Evolutionary conservation across 257 asterid genomes (phyloP), one percentile per base, ranked within the genome.

Genomic region (Gynochthodes officinalis): DNA sequence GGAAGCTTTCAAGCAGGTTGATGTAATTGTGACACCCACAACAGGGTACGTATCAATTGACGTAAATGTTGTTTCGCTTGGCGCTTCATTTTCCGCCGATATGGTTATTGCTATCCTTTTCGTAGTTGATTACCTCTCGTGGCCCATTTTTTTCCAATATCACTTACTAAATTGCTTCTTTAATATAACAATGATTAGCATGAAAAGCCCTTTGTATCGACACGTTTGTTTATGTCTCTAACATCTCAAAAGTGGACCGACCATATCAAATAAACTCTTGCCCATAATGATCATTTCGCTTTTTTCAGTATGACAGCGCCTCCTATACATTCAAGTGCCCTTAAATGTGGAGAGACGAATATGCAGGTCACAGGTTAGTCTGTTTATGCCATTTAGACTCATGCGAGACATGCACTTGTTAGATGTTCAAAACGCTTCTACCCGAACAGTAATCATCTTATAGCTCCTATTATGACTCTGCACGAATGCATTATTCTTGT

Each of bases 21-120:
- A 95, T 79, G 82, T 92, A 69, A 91, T 95, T 79, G 90, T 95
- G 76, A 90, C 98, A 75, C 98, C 99, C 57, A 95, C 99, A 43
- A 87, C 99, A 1, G 98, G 98, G 99, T 95, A 89, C 9, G 90
- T 55, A 76, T 44, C 49, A 40, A 52, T 55, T 35, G 55, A 68
- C 59, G 37, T 60, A n/a, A 63, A 25, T 23, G 32, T 1, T 30
- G 23, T 25, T 42, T 19, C 19, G 25, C 35, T 16, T 42, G 30
- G 43, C 16, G 39, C 67, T 50, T 73, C 68, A 28, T 52, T 23
- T 61, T 5, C 27, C 12, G 62, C 16, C 69, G 19, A 12, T 13
- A 60, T 60, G n/a, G n/a, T n/a, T n/a, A 30, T 60, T 32, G 67
- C 67, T 18, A 28, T 63, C 49, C 30, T 63, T 61, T 46, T 46